phyloP scores from a whole-genome alignment of 768 basidiomycete genomes.

The Leccinum disarticulatum region DNA sequence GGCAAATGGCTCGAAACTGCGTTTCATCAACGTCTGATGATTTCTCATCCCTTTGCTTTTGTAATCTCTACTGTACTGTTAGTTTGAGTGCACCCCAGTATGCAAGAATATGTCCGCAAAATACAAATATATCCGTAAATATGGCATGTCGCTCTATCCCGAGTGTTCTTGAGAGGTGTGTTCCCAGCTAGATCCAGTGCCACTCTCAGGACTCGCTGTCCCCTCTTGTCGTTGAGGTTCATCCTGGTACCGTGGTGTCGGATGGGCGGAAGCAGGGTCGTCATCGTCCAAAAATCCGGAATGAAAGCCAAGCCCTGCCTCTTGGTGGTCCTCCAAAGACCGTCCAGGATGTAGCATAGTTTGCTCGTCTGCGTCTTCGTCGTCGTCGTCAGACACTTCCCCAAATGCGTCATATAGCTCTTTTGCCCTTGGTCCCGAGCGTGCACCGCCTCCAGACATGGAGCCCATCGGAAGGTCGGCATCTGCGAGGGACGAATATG shows the following conservation, averaged over 20 bases:
- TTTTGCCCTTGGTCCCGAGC: conserved; percentile 58
- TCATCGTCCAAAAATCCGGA: conserved; percentile 85
- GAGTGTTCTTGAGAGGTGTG: conserved; percentile 51
- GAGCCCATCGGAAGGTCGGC: conserved; percentile 80
- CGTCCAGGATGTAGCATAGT: conserved; percentile 52
- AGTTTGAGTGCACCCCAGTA: conserved; percentile 15
- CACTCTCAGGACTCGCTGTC: conserved; percentile 36
- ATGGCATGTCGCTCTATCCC: conserved; percentile 12
- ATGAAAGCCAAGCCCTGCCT: conserved; percentile 57
- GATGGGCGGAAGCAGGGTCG: conserved; percentile 40
- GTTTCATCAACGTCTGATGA: conserved; percentile 49
- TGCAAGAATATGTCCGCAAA: conserved; percentile 21
- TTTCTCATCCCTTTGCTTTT: not conserved
- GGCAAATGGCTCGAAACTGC: conserved; percentile 81
- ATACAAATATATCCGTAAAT: conserved; percentile 20
- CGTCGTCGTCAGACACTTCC: conserved; percentile 81
- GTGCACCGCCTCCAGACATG: conserved; percentile 44
- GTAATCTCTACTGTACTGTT: conserved; percentile 7
- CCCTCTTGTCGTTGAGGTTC: conserved; percentile 41
- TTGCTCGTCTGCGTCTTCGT: conserved; percentile 75
- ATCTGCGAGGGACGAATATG: conserved; percentile 59
- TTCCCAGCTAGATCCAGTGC: conserved; percentile 70
- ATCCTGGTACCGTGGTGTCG: conserved; percentile 47
- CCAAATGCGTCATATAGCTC: conserved; percentile 98
- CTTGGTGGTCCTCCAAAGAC: conserved; percentile 34